These are phyloP conservation scores for Kurtzmaniella fragi DNA, from an alignment of 805 yeast genomes.

Conservation along the genomic window DNA sequence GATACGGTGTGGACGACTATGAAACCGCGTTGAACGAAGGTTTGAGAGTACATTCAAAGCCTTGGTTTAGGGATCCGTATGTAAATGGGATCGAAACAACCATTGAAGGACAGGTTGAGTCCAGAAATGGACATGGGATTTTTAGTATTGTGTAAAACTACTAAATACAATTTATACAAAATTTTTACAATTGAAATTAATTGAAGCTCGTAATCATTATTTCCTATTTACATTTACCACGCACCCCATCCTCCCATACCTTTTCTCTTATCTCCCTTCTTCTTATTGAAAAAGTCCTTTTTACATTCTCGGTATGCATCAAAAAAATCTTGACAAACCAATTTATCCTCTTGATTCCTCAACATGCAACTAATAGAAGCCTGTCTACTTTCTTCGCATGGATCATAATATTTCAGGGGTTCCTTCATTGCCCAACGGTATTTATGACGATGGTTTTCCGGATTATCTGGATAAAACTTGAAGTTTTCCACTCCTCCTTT, in stretches of 20 bases:
- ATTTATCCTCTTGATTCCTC: slow-evolving; percentile 60
- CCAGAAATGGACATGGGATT: too few species aligned
- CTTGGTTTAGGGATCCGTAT: too few species aligned
- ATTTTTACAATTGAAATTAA: too few species aligned
- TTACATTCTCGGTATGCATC: slow-evolving; percentile 92
- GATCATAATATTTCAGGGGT: slow-evolving; percentile 84
- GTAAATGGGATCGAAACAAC: too few species aligned
- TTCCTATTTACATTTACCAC: slow-evolving; percentile 16
- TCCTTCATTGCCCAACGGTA: slow-evolving; percentile 68
- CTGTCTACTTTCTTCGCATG: slow-evolving; percentile 83
- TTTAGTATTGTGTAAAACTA: too few species aligned
- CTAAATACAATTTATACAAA: too few species aligned
- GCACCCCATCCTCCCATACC: slow-evolving; percentile 43
- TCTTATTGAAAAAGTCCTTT: slow-evolving; percentile 43
- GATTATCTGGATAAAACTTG: slow-evolving; percentile 84
- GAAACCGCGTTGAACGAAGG: too few species aligned
- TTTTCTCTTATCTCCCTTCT: slow-evolving; percentile 27
- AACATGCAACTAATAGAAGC: slow-evolving; percentile 86
- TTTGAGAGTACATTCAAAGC: too few species aligned
- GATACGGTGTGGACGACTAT: too few species aligned
- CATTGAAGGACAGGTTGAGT: too few species aligned
- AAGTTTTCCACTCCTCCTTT: slow-evolving; percentile 47
- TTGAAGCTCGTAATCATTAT: too few species aligned
- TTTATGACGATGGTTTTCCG: slow-evolving; percentile 65
- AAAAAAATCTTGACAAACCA: slow-evolving; percentile 72